Base-by-base conservation (phyloP, 2,329 filamentous ascomycete species). In the Fusarium brevicatenulatum region DNA sequence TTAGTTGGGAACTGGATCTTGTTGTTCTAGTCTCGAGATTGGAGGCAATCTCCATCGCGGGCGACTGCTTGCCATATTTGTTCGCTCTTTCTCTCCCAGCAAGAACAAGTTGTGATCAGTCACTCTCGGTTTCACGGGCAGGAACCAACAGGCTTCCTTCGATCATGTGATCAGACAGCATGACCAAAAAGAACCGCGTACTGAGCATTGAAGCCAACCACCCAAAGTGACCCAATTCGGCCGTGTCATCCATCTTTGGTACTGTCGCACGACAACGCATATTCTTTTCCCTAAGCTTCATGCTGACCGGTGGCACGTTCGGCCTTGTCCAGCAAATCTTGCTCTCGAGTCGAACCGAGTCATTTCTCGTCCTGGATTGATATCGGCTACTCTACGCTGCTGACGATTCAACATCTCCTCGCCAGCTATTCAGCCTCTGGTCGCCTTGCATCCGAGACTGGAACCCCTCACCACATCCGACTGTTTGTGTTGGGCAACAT, bases 161-260 rank as follows among this genome's bases (percentile, higher is more conserved):
- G 72, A 78, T 77, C 76, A 77, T 77, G 74, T 78, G 76, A 77
- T 77, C 73, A 70, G 28, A 34, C 60, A 61, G 65, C 62, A 67
- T 46, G 66, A 55, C 65, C 55, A 49, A 68, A 61, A 55, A 50
- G 37, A 28, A 50, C 55, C 25, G 28, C 36, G 44, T 55, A 46
- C 30, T 67, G 60, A 65, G 46, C 46, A n/a, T 43, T 36, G 34
- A 67, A 61, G 46, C 64, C 67, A 57, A 67, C 66, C 34, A 70
- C 68, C 63, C 63, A 68, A 66, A 68, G 55, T 63, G 63, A 40
- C 68, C 64, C 65, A 72, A 70, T 69, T 71, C 64, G 68, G 58
- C 66, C 55, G 68, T 67, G 62, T 42, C 76, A 76, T 72, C 72
- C 42, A 53, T 55, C 59, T 60, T 42, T 54, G 28, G 59, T 60